Percentiles rank a stretch among this genome's conserved stretches.
Evolutionary conservation across 1,284 basidiomycete species (phyloP).

Genomic region (Cutaneotrichosporon cavernicola): DNA sequence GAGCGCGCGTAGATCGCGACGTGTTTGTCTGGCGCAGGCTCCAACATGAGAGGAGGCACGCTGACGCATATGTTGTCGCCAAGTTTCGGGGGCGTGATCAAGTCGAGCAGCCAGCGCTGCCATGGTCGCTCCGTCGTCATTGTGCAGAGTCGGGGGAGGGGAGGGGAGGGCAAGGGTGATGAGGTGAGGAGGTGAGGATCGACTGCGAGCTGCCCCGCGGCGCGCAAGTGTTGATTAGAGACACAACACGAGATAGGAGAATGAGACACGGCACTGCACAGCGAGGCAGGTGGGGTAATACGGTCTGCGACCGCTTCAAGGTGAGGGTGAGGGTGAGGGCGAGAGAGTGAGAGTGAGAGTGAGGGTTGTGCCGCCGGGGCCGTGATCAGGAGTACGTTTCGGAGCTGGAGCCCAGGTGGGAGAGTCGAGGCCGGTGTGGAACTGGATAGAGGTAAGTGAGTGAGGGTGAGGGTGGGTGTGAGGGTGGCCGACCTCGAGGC

Average conservation of each 20-base stretch:
- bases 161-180: background rate
- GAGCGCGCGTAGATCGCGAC: constrained; percentile 6
- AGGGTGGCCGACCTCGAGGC: background rate
- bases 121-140: constrained; percentile 12
- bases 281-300: background rate
- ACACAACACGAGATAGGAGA: background rate
- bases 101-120: constrained; percentile 22
- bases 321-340: no score
- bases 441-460: background rate
- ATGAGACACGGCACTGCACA: background rate
- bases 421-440: background rate
- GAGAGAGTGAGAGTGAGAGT: background rate
- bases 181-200: background rate
- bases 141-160: background rate
- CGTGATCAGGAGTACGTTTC: background rate
- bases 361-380: background rate
- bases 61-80: constrained; percentile 11
- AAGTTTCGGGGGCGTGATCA: constrained; percentile 14
- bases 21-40: constrained; percentile 5
- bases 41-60: constrained; percentile 12
- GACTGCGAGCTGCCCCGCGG: background rate
- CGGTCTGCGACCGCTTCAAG: background rate
- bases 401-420: background rate
- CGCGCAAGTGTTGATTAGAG: background rate
- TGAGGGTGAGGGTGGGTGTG: background rate